Base-by-base conservation (phyloP, 495 filamentous ascomycete species). In the Aspergillus funiculosus region DNA sequence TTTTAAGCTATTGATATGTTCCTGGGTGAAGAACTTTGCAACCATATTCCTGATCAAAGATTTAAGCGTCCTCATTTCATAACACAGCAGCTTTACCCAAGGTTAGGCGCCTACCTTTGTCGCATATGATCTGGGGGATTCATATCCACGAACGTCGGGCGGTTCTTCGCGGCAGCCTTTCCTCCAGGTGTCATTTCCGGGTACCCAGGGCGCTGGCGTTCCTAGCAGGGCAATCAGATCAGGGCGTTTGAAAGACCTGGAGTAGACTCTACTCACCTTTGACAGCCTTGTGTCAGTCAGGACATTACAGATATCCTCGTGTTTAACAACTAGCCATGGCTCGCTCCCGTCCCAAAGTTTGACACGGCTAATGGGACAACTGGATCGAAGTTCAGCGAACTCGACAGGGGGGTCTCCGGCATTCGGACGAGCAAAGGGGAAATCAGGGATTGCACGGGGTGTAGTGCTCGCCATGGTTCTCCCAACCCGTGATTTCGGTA, bases 81-180 rank as follows among this genome's bases (percentile, higher is more conserved):
- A 21, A 42, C 25, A 27, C 5, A 20, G 11, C 15, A 38, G 6
- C 14, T 6, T 20, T 20, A 17, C n/a, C 11, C n/a, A 4, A 6
- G 5, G 36, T 20, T 39, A 6, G 24, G 10, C 3, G 10, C 14
- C 3, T 28, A 42, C 39, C 39, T 42, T 13, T 42, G 39, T 13
- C 39, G 39, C 39, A 42, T 42, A 35, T 44, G 41, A 20, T 44
- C 41, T 9, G 28, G 28, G 5, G 28, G 9, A 44, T 44, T 29
- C 41, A 44, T 44, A 34, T 44, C 28, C 3, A 44, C 41, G 28
- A 35, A 44, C 6, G 41, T 44, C 29, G 41, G 41, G 7, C 29
- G 28, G n/a, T 42, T 42, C 14, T 21, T 24, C 4, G 28, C 41
- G 21, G 28, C 28, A 3, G 28, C 29, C 19, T 44, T 44, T 18